Percentiles rank a stretch among this genome's conserved stretches.
phyloP scores from a whole-genome alignment of 441 rosid genomes.

The Gossypium schwendimanii region DNA sequence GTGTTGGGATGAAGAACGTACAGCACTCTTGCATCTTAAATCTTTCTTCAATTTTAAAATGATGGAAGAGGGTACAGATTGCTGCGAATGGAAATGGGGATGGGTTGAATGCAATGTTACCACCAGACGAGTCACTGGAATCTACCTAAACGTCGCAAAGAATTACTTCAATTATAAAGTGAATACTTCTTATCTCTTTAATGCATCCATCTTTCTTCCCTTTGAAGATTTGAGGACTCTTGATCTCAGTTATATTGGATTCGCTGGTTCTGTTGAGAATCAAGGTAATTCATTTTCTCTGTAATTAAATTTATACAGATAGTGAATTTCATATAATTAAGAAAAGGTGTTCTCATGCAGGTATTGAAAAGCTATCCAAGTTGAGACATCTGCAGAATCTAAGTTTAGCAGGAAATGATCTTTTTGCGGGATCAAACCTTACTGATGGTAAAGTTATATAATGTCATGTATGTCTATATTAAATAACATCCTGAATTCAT shows the following conservation, averaged over 20 bases:
- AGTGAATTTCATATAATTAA: no score
- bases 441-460: not conserved
- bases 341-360: not conserved
- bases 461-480: not conserved
- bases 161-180: no score
- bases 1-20: not conserved
- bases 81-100: constrained; percentile 5
- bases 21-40: constrained; percentile 10
- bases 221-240: constrained; percentile 9
- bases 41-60: not conserved
- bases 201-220: constrained; percentile 20
- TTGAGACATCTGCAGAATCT: not conserved
- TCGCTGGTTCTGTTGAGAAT: constrained; percentile 5
- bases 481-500: not conserved
- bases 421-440: not conserved
- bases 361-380: not conserved
- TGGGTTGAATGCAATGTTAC: constrained; percentile 6
- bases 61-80: not conserved
- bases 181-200: not conserved
- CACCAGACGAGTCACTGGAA: not conserved
- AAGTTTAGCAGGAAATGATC: not conserved
- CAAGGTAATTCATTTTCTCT: not conserved
- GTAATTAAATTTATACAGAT: no score
- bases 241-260: not conserved
- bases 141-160: not conserved